Evolutionary conservation across 176 grass and related monocot species (phyloP).

Genomic region (Dendrocalamus sinicus): DNA sequence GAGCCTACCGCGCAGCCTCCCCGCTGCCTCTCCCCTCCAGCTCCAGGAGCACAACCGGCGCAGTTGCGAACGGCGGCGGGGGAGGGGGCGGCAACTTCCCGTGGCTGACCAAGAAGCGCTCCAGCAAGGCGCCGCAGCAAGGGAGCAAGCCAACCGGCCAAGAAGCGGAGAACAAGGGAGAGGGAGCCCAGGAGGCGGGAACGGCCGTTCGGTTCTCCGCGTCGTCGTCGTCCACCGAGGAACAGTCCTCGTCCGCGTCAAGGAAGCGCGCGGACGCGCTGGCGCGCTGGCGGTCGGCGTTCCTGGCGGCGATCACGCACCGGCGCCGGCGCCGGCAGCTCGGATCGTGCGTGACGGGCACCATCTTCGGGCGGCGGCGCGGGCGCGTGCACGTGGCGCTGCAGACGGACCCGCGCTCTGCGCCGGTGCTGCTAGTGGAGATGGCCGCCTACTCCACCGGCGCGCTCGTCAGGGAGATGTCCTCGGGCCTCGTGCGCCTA

Average conservation of each 20-base stretch:
- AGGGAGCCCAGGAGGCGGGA: conserved; percentile 28
- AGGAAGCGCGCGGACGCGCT: conserved; percentile 63
- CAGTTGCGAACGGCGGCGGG: not conserved
- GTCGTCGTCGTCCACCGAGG: not conserved
- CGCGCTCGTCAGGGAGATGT: conserved; percentile 93
- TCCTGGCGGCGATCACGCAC: conserved; percentile 67
- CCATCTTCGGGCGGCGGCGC: conserved; percentile 81
- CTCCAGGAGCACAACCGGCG: conserved; percentile 11
- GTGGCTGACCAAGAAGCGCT: conserved; percentile 54
- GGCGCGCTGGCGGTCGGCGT: conserved; percentile 57
- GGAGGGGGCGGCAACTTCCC: conserved; percentile 35
- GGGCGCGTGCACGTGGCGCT: conserved; percentile 82
- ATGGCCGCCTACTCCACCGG: conserved; percentile 73
- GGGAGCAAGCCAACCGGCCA: not conserved
- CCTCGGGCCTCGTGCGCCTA: conserved; percentile 88
- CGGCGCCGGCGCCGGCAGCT: conserved; percentile 56
- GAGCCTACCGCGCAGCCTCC: conserved; percentile 58
- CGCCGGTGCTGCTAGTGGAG: conserved; percentile 82
- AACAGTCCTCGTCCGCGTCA: conserved; percentile 14
- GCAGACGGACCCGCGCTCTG: conserved; percentile 73
- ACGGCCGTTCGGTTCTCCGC: not conserved
- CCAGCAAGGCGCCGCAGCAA: conserved; percentile 28
- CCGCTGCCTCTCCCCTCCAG: conserved; percentile 50
- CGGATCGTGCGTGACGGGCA: conserved; percentile 78
- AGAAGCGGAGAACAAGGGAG: not conserved